These are phyloP conservation scores for Dianthus caryophyllus DNA, from an alignment of 148 eudicot genomes.

Conservation along the genomic window DNA sequence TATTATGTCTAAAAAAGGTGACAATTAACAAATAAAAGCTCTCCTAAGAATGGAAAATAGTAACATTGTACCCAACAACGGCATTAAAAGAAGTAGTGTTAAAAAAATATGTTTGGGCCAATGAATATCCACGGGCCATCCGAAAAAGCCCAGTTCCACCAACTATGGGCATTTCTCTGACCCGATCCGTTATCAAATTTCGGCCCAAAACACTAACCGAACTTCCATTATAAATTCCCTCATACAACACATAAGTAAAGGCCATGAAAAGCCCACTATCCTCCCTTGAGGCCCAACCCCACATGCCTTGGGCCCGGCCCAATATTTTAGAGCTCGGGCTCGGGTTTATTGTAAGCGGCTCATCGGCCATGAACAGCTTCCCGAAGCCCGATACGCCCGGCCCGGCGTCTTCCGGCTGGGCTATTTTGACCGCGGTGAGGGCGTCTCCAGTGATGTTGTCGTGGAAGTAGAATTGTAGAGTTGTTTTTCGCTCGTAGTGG, in stretches of 20 bases:
- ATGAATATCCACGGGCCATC: conserved; percentile 37
- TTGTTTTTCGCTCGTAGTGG: conserved; percentile 20
- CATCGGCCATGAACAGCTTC: conserved; percentile 27
- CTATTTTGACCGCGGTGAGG: conserved; percentile 27
- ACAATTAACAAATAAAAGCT: too few relatives aligned
- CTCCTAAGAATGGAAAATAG: conserved; percentile 26
- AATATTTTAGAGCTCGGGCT: conserved; percentile 29
- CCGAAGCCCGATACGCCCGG: conserved; percentile 33
- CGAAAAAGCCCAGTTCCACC: conserved; percentile 51
- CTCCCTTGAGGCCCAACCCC: conserved; percentile 11
- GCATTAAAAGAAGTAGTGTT: conserved; percentile 30
- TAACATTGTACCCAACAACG: conserved; percentile 37
- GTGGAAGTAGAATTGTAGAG: conserved; percentile 46
- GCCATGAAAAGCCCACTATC: conserved; percentile 22
- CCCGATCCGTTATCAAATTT: conserved; percentile 14
- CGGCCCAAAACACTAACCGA: conserved; percentile 30
- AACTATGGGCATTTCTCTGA: conserved; percentile 39
- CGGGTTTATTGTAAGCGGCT: conserved; percentile 35
- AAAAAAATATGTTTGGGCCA: conserved; percentile 20
- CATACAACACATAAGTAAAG: conserved; percentile 24
- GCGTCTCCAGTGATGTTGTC: conserved; percentile 27
- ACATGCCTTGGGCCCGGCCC: conserved; percentile 51
- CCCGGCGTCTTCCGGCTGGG: conserved; percentile 20
- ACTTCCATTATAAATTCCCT: conserved; percentile 46
- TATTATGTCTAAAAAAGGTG: too few relatives aligned